Conservation (phyloP, 2,329 filamentous ascomycete species). For the Biscogniauxia marginata region DNA sequence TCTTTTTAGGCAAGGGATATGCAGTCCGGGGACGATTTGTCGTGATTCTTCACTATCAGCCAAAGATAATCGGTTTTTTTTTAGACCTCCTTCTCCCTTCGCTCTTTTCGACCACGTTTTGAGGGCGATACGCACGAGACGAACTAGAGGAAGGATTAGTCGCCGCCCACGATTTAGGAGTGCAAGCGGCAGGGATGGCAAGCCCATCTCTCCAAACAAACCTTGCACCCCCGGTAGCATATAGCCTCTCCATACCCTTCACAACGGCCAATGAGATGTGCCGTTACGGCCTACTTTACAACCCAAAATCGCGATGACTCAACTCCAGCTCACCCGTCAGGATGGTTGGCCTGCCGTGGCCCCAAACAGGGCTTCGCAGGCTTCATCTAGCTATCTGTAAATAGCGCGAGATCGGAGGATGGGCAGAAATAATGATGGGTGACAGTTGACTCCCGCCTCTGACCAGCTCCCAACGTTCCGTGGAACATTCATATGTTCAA, state of each 20-base stretch:
- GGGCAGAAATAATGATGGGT: not conserved
- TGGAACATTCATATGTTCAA: not conserved
- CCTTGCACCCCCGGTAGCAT: slow-evolving; percentile 13
- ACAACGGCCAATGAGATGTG: slow-evolving; percentile 21
- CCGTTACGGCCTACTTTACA: slow-evolving; percentile 13
- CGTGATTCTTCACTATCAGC: not conserved
- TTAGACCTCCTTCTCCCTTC: not conserved
- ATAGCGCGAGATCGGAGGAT: slow-evolving; percentile 17
- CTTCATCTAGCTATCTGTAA: slow-evolving; percentile 1
- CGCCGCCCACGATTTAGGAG: slow-evolving; percentile 12
- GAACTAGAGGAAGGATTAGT: slow-evolving; percentile 13
- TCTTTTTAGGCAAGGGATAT: not conserved
- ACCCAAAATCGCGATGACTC: slow-evolving; percentile 29
- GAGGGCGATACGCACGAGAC: slow-evolving; percentile 9
- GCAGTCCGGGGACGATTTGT: not conserved
- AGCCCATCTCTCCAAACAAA: slow-evolving; percentile 17
- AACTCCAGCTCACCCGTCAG: slow-evolving; percentile 17
- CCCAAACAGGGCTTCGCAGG: slow-evolving; percentile 1
- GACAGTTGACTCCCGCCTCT: not conserved
- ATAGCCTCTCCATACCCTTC: slow-evolving; percentile 18
- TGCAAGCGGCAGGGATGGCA: slow-evolving; percentile 16
- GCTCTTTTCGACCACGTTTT: not conserved
- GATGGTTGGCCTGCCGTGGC: slow-evolving; percentile 1
- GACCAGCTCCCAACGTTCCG: not conserved
- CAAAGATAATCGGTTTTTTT: not conserved